Percentiles rank a stretch among this genome's conserved stretches.
These are phyloP conservation scores for Rutstroemia sp. DNA, from an alignment of 2,329 filamentous ascomycete species.

Conservation along the genomic window DNA sequence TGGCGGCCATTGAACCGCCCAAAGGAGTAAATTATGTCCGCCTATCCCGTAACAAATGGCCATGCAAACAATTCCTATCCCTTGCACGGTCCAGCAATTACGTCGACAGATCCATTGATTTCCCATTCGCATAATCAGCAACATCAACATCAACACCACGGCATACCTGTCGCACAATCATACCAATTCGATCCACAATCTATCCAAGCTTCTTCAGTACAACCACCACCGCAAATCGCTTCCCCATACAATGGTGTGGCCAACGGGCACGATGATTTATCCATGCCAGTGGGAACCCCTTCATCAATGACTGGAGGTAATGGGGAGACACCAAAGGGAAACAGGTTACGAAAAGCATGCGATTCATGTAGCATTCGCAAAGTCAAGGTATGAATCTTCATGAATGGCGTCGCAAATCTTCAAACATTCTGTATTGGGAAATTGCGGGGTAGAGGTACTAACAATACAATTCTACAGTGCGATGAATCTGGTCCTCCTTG, in stretches of 20 bases:
- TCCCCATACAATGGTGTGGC: slow-evolving; percentile 14
- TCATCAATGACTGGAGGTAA: slow-evolving; percentile 12
- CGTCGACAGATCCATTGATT: slow-evolving; percentile 6
- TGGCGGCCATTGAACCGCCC: not conserved
- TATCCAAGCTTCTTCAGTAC: slow-evolving; percentile 10
- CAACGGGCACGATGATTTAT: slow-evolving; percentile 15
- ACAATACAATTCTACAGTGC: slow-evolving; percentile 38
- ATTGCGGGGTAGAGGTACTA: slow-evolving; percentile 6
- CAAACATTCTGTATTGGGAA: not conserved
- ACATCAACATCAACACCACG: slow-evolving; percentile 2
- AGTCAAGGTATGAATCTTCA: slow-evolving; percentile 37
- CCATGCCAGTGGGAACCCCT: slow-evolving; percentile 10
- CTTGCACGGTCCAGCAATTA: slow-evolving; percentile 8
- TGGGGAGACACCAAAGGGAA: slow-evolving; percentile 23
- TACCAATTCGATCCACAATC: slow-evolving; percentile 11
- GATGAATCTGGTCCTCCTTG: slow-evolving; percentile 61
- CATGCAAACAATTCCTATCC: slow-evolving; percentile 4
- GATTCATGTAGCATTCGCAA: slow-evolving; percentile 46
- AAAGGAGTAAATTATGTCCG: slow-evolving; percentile 6
- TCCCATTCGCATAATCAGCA: slow-evolving; percentile 9
- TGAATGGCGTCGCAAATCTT: not conserved
- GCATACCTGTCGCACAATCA: slow-evolving; percentile 2
- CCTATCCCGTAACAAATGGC: slow-evolving; percentile 3
- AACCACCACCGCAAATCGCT: slow-evolving; percentile 12
- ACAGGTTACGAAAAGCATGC: slow-evolving; percentile 42